These are phyloP conservation scores for Aspergillus pseudoviridinutans DNA, from an alignment of 2,329 filamentous ascomycete genomes.

Conservation along the genomic window DNA sequence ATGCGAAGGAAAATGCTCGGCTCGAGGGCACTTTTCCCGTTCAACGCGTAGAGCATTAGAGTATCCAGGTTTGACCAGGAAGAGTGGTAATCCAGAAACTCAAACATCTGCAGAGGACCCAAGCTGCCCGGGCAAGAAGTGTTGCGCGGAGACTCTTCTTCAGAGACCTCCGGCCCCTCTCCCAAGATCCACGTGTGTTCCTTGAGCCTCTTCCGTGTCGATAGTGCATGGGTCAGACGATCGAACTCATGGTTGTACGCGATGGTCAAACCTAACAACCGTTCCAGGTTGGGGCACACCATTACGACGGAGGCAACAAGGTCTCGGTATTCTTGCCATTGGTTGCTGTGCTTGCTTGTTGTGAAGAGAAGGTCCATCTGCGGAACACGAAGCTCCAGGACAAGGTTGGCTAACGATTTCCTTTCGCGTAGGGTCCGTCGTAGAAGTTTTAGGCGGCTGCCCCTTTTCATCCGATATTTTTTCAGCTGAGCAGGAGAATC, in stretches of 20 bases:
- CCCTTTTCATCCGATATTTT: slow-evolving; percentile 47
- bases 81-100: slow-evolving; percentile 53
- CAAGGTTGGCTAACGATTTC: slow-evolving; percentile 48
- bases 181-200: slow-evolving; percentile 56
- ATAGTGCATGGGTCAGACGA: slow-evolving; percentile 53
- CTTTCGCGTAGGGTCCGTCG: slow-evolving; percentile 53
- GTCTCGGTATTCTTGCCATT: slow-evolving; percentile 49
- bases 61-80: slow-evolving; percentile 51
- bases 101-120: slow-evolving; percentile 47
- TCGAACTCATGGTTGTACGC: slow-evolving; percentile 53
- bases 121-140: slow-evolving; percentile 40
- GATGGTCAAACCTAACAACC: slow-evolving; percentile 51
- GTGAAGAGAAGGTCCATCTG: slow-evolving; percentile 43
- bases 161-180: slow-evolving; percentile 38
- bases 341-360: slow-evolving; percentile 37
- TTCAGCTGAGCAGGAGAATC: slow-evolving; percentile 45
- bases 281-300: slow-evolving; percentile 56
- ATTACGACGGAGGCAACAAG: slow-evolving; percentile 55
- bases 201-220: slow-evolving; percentile 51
- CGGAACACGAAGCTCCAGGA: slow-evolving; percentile 52
- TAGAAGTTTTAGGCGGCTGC: slow-evolving; percentile 51
- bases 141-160: slow-evolving; percentile 37
- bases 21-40: slow-evolving; percentile 44
- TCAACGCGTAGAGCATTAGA: slow-evolving; percentile 49
- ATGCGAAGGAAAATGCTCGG: slow-evolving; percentile 54